Evolutionary conservation across 2,329 filamentous ascomycete species (phyloP).

Genomic region (Microdochium nivale): DNA sequence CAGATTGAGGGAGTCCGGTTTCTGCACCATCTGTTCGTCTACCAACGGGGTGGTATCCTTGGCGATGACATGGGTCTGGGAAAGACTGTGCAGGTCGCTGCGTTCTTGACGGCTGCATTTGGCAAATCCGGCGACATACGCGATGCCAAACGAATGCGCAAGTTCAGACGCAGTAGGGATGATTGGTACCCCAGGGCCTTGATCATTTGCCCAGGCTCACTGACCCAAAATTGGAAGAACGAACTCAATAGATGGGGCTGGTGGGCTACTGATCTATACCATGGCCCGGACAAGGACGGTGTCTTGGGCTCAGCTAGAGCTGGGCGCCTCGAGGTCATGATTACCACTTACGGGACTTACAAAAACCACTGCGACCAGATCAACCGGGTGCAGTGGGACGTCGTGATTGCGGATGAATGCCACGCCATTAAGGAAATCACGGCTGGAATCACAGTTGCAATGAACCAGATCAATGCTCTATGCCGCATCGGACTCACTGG

Average conservation of each 20-base stretch:
- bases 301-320: conserved; percentile 63
- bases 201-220: conserved; percentile 78
- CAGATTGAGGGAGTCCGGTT: conserved; percentile 81
- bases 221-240: conserved; percentile 86
- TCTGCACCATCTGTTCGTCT: conserved; percentile 81
- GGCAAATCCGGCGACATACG: conserved; percentile 88
- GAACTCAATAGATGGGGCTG: conserved; percentile 89
- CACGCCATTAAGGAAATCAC: conserved; percentile 76
- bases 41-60: conserved; percentile 81
- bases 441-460: conserved; percentile 72
- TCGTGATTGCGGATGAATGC: conserved; percentile 89
- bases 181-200: conserved; percentile 78
- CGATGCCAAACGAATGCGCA: conserved; percentile 80
- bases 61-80: conserved; percentile 97
- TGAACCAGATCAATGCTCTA: conserved; percentile 84
- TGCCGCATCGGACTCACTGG: conserved; percentile 91
- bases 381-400: conserved; percentile 88
- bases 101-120: conserved; percentile 84
- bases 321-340: conserved; percentile 79
- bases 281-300: conserved; percentile 61
- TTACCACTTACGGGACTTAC: conserved; percentile 92
- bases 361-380: conserved; percentile 63
- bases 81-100: conserved; percentile 93
- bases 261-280: conserved; percentile 83
- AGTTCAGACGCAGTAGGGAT: conserved; percentile 54